Base-by-base conservation (phyloP, 2,329 filamentous ascomycete species). In the Colletotrichum viniferum region DNA sequence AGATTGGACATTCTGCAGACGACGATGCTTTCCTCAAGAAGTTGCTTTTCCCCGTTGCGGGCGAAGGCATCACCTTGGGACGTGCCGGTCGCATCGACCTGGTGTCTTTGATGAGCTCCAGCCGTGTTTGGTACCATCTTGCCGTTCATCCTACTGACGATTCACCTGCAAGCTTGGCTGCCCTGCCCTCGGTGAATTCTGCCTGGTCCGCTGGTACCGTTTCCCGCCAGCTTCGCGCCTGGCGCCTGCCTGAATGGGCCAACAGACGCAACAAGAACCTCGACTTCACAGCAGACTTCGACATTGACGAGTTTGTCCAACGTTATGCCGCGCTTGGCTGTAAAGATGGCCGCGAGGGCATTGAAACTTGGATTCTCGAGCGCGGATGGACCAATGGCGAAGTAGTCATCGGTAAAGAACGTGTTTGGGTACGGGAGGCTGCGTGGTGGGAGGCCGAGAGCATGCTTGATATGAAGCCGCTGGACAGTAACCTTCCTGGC, bases 381-480 rank as follows among this genome's bases (percentile, higher is more conserved):
- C 93, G 97, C 74, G 97, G 97, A 2, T 99, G 97, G 97, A 98
- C 95, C 86, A 99, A 99, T 79, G 97, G 97, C 52, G 97, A 98
- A 85, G 96, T 98, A 3, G 92, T 98, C 7, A 89, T 98, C 36
- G 97, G 97, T 71, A 93, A 92, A 73, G 96, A 98, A 84, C 94
- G 97, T 36, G 92, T 99, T 56, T 99, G 97, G 97, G 96, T 98
- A 88, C 92, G 96, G 65, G 97, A 99, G 84, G 90, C 88, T 73
- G 94, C 96, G 3, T 99, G 97, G 96, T 98, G 96, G 96, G 96
- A 98, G 84, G 96, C 96, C 7, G 97, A 99, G 86, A 95, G 92
- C 76, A 98, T 98, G 94, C 92, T 98, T 32, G 97, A 99, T 81
- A 88, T 97, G 80, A 96, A 97, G 84, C 92, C 93, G 2, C 87